Conservation (phyloP, 768 basidiomycete genomes). For the Auricularia heimuer region DNA sequence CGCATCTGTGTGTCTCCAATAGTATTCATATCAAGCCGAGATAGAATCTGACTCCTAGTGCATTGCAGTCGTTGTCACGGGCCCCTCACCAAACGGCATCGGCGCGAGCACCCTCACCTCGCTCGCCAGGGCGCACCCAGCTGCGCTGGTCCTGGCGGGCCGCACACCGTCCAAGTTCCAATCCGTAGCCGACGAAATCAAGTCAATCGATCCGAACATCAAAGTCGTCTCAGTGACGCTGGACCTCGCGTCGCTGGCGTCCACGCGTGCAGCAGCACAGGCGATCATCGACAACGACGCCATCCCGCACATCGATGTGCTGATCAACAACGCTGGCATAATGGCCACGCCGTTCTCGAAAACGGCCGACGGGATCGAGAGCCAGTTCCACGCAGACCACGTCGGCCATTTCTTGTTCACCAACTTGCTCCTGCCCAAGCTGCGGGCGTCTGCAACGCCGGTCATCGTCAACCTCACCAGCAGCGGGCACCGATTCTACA, state of each 20-base stretch:
- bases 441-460: slow-evolving; percentile 23
- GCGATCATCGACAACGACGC: slow-evolving; percentile 1
- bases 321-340: slow-evolving; percentile 6
- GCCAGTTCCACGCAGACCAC: slow-evolving; percentile 24
- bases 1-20: neutral
- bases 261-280: slow-evolving; percentile 1
- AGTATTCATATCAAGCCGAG: neutral
- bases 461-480: slow-evolving; percentile 32
- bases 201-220: neutral
- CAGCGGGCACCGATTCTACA: slow-evolving; percentile 30
- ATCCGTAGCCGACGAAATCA: neutral
- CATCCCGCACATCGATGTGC: slow-evolving; percentile 5
- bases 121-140: too few species aligned
- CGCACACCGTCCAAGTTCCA: neutral
- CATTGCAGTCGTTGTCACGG: neutral
- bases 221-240: neutral
- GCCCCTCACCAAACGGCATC: neutral
- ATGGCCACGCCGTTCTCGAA: neutral
- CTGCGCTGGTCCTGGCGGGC: too few species aligned
- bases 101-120: too few species aligned
- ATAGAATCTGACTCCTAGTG: neutral
- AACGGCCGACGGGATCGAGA: neutral
- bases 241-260: neutral
- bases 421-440: slow-evolving; percentile 31
- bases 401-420: slow-evolving; percentile 32